Evolutionary conservation across 2,329 filamentous ascomycete genomes (phyloP), one percentile per base, ranked within the genome.

Genomic region (Clarireedia hainanense): DNA sequence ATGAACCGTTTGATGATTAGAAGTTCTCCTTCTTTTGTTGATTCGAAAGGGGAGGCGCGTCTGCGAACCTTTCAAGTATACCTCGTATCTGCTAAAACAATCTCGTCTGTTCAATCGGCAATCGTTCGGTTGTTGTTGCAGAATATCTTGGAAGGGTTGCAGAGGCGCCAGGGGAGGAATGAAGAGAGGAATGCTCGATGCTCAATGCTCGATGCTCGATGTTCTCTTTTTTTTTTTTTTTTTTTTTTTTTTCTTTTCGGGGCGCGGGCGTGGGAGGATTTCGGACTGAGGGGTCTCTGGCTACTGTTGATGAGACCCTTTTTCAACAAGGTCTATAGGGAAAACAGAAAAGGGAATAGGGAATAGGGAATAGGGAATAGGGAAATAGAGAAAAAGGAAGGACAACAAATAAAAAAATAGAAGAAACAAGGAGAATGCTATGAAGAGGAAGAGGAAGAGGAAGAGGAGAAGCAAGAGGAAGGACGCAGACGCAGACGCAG

Each of bases 61-160:
- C 55, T 56, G 55, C 55, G 47, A 51, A 56, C 55, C 55, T 56
- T 47, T 42, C 36, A 30, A 53, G 49, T 56, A 14, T 53, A 36
- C 49, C 14, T 50, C 14, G 23, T 55, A 27, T 42, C 4, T 23
- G 26, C 52, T 42, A 50, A 53, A 53, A 53, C 43, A 15, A 53
- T 49, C 24, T 42, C n/a, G 7, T 23, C 27, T 15, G 24, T n/a
- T 36, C 15, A 24, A 12, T 50, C 24, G 46, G 30, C 26, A 42
- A 50, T 37, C 6, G 10, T 55, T 23, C 6, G 10, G 49, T 23
- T 45, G 52, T 55, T 55, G 52, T 47, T 55, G 46, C 23, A 48
- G 37, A 14, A 40, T 40, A n/a, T 40, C 42, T 45, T 20, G 42
- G 20, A 45, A 26, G n/a, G 34, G 39, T 40, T 26, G 48, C 40